Base-by-base conservation (phyloP, 73 alveolate genomes). In the Stentor coeruleus region DNA sequence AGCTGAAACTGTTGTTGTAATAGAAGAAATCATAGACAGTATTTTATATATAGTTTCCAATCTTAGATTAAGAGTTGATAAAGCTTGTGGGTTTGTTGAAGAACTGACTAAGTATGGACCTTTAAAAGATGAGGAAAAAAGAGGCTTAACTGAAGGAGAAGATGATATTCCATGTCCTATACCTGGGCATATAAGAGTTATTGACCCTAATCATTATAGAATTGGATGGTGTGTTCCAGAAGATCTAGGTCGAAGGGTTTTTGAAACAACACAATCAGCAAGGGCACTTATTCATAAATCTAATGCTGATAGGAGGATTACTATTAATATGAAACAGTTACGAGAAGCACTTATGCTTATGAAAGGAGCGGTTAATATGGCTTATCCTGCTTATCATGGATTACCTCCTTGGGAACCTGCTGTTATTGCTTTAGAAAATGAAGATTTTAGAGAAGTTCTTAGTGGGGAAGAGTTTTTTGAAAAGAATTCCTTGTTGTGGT, bases 341-440 rank as follows among this genome's bases (percentile, higher is more conserved):
- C 72, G 77, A 76, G 97, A 96, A 66, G 66, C 82, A 59, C 58
- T 96, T n/a, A 96, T 92, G 55, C 81, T 87, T 36, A 83, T 96
- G 75, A 88, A 97, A 87, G 99, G 99, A 4, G 91, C 96, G 49
- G 91, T 87, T n/a, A 96, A 93, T 98, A 96, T 95, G 86, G 98
- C 97, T 15, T 96, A 96, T 80, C 99, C 99, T 42, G 99, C 98
- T 11, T 96, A 95, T 76, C 92, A 94, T 79, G 99, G 99, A 49
- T 88, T 96, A 15, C 98, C 98, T 3, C 96, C 91, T 59, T 96
- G 99, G 99, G 99, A 96, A 86, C 99, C 99, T 28, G 94, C 94
- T 28, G 87, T 90, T 76, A 95, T 94, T 31, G 77, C 94, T 30
- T 85, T 96, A 37, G 99, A 96, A 88, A 96, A 87, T 83, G 86